Evolutionary conservation across 106 monocot genomes (phyloP).

Genomic region (Hemerocallis citrina): DNA sequence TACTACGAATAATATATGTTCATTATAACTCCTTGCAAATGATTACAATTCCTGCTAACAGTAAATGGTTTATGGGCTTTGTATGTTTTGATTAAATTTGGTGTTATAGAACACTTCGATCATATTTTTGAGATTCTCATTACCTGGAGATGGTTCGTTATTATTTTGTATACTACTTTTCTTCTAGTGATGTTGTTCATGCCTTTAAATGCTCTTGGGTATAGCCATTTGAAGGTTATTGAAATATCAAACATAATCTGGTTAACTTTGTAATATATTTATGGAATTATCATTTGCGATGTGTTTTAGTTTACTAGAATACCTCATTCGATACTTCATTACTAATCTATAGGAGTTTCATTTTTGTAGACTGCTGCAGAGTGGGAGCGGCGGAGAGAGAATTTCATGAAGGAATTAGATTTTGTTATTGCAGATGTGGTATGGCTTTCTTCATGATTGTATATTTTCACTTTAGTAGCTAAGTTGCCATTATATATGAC

Average conservation of each 20-base stretch:
- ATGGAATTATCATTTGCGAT: not conserved
- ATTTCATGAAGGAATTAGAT: constrained; percentile 83
- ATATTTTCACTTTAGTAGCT: too few species aligned
- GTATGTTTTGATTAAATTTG: not conserved
- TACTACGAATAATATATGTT: not conserved
- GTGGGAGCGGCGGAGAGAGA: constrained; percentile 71
- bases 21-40: not conserved
- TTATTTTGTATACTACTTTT: not conserved
- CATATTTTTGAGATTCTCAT: too few species aligned
- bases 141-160: not conserved
- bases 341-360: not conserved
- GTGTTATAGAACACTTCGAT: too few species aligned
- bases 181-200: too few species aligned
- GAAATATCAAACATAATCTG: too few species aligned
- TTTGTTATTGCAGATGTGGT: constrained; percentile 98
- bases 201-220: too few species aligned
- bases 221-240: too few species aligned
- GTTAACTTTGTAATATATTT: not conserved
- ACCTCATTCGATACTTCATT: not conserved
- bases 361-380: constrained; percentile 73
- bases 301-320: not conserved
- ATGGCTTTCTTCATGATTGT: constrained; percentile 11
- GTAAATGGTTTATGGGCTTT: not conserved
- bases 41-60: not conserved
- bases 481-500: too few species aligned